Evolutionary conservation across 371 early-diverging fungal species (phyloP), one percentile per base, ranked within the genome.

Genomic region (Mucor piriformis): DNA sequence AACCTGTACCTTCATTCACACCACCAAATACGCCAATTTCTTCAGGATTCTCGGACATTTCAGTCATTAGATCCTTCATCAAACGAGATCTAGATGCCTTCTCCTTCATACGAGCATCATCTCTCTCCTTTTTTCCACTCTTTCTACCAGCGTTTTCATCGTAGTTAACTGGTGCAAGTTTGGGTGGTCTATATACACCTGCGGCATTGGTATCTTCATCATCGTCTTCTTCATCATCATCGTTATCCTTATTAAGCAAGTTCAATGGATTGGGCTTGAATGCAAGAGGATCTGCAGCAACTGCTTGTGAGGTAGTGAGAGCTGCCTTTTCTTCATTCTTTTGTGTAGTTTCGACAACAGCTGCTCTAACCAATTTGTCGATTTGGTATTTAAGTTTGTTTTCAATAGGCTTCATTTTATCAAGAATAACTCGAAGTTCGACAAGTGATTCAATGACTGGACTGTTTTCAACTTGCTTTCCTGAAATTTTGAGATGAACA

Each of bases 331-430:
- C 34, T 10, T 47, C 48, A n/a, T 40, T 46, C 34, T 64, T 57
- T 20, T 58, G 51, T 27, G 53, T 33, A 8, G 44, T 65, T 21
- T 79, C 85, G 23, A 86, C 69, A 6, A 83, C 83, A 13, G 92
- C 87, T 8, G 86, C 79, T 42, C 90, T 83, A n/a, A 97, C 85
- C 24, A 98, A 82, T 77, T 96, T 97, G 67, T 96, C 96, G 59
- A 97, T 92, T 81, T 96, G 97, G 75, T 96, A 97, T 75, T 94
- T 92, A 40, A 98, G 83, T 62, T 95, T 92, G 50, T 82, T 83
- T 76, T 98, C 98, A 34, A 98, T 75, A 0, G 97, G 98, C 67
- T 91, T 91, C 76, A 95, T 92, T 70, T 92, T 92, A 59, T 98
- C 98, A 21, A 97, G 69, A 21, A 93, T 81, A 4, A 91, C 87